A percentile compares a stretch with the other conserved stretches of the same genome.
These are phyloP conservation scores for Chaetomiaceae sp. DNA, from an alignment of 2,329 filamentous ascomycete species.

Conservation along the genomic window DNA sequence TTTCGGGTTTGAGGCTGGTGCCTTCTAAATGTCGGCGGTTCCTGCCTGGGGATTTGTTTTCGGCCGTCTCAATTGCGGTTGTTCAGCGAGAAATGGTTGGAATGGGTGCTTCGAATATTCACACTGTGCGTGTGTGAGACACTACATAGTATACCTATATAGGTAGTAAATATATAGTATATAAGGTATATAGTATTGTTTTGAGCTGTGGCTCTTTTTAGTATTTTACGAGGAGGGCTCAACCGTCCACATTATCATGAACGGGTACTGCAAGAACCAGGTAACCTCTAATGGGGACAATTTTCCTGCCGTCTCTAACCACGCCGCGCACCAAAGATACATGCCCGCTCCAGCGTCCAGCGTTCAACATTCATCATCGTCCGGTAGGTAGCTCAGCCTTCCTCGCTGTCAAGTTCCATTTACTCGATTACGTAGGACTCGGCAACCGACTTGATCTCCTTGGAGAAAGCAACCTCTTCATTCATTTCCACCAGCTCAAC, in stretches of 20 bases:
- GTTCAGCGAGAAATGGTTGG: neutral
- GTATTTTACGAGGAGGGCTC: too few relatives aligned
- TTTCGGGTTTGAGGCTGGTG: too few relatives aligned
- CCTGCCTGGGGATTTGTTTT: neutral
- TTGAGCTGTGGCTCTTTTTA: too few relatives aligned
- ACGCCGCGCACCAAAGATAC: conserved; percentile 14
- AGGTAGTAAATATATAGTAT: neutral
- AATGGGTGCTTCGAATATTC: neutral
- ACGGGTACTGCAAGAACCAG: too few relatives aligned
- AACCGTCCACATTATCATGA: too few relatives aligned
- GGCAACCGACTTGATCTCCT: conserved; percentile 71
- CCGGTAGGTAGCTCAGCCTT: neutral
- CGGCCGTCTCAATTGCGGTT: too few relatives aligned
- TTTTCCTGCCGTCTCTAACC: conserved; percentile 13
- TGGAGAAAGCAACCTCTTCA: conserved; percentile 77
- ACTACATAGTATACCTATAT: neutral
- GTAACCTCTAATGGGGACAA: neutral
- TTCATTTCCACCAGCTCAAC: conserved; percentile 70
- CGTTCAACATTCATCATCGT: neutral
- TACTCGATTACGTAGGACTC: conserved; percentile 76
- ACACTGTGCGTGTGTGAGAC: neutral
- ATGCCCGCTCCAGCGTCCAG: conserved; percentile 12
- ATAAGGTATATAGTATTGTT: neutral
- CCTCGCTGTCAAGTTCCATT: conserved; percentile 23
- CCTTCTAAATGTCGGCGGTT: neutral